These are phyloP conservation scores for Fusarium sp. DNA, from an alignment of 2,329 filamentous ascomycete species.

Conservation along the genomic window DNA sequence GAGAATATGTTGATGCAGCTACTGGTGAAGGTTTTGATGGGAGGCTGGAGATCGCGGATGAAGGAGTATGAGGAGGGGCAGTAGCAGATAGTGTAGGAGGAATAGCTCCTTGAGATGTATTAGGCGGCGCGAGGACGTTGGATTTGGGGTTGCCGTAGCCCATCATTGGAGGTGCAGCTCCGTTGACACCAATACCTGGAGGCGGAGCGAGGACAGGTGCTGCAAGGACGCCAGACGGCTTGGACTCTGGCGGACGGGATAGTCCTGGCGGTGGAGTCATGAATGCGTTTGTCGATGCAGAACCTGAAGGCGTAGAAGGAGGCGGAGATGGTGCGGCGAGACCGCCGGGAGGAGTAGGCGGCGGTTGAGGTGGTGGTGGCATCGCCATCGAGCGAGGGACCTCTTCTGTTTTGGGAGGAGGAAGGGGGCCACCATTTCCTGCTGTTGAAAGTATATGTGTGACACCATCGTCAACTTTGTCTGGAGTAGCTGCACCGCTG, in stretches of 20 bases:
- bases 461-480: constrained; percentile 14
- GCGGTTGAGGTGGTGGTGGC: constrained; percentile 37
- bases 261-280: constrained; percentile 37
- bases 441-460: constrained; percentile 1
- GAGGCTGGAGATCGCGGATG: constrained; percentile 5
- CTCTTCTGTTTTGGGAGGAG: constrained; percentile 23
- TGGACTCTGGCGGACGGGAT: constrained; percentile 39
- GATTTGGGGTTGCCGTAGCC: constrained; percentile 50
- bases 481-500: background rate
- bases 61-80: constrained; percentile 32
- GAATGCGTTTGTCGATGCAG: constrained; percentile 16
- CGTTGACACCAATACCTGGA: constrained; percentile 42
- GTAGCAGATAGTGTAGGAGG: constrained; percentile 32
- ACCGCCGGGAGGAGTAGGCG: constrained; percentile 30
- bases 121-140: constrained; percentile 57
- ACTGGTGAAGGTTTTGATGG: constrained; percentile 4
- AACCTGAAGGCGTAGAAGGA: background rate
- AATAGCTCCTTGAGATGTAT: constrained; percentile 47
- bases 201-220: constrained; percentile 52
- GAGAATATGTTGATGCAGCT: constrained; percentile 3
- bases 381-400: constrained; percentile 26
- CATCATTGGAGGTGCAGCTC: constrained; percentile 41
- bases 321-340: constrained; percentile 37
- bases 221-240: constrained; percentile 49
- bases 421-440: background rate